Evolutionary conservation across 2,329 filamentous ascomycete species (phyloP).

Genomic region (Lomentospora prolificans): DNA sequence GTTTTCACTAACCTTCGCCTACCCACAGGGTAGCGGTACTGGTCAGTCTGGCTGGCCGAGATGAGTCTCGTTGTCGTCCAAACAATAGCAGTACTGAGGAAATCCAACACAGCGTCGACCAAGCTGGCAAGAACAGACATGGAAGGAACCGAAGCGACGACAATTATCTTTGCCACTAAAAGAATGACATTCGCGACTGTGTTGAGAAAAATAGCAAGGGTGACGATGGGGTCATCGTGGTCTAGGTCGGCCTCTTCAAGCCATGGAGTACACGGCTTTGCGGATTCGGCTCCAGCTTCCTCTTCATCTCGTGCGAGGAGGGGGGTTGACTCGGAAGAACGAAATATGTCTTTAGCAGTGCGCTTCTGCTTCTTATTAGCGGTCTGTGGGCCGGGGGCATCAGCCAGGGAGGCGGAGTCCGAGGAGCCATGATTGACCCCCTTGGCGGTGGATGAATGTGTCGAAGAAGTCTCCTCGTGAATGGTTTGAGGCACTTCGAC

Average conservation of each 20-base stretch:
- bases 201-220: conserved; percentile 82
- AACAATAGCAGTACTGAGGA: conserved; percentile 71
- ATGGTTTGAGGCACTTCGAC: conserved; percentile 64
- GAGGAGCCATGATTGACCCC: conserved; percentile 18
- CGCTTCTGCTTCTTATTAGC: conserved; percentile 39
- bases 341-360: conserved; percentile 81
- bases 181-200: conserved; percentile 67
- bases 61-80: conserved; percentile 70
- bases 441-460: conserved; percentile 16
- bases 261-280: conserved; percentile 53
- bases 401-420: neutral
- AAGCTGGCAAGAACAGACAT: conserved; percentile 72
- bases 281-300: conserved; percentile 30
- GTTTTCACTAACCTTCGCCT: conserved; percentile 39
- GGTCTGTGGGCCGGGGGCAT: neutral
- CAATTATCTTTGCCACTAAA: conserved; percentile 65
- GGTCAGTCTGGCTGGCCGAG: conserved; percentile 52
- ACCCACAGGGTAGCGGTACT: conserved; percentile 70
- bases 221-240: conserved; percentile 65
- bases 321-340: conserved; percentile 58
- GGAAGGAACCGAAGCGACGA: conserved; percentile 68
- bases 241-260: conserved; percentile 64
- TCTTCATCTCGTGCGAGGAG: conserved; percentile 40
- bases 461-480: conserved; percentile 49
- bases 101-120: conserved; percentile 72